Evolutionary conservation across 177 flowering plant genomes (phyloP), one percentile per base, ranked within the genome.

Genomic region (Tripterygium wilfordii): DNA sequence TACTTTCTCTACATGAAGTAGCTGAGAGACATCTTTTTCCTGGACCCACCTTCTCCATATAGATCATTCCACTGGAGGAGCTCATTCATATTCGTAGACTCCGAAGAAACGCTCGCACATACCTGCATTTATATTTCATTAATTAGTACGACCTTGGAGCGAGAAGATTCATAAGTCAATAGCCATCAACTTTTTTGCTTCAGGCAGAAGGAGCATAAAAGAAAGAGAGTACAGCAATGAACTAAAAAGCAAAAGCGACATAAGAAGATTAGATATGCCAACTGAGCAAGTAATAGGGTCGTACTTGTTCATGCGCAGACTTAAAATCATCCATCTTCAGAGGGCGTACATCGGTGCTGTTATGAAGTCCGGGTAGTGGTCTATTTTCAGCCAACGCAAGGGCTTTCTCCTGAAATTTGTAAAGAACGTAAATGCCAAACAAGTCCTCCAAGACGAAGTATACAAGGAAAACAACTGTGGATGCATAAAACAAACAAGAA

Each of bases 291-390:
- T 23, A 16, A 21, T 9, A 32, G 13, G 3, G 13, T 38, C 7
- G 25, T 68, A 87, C 98, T 91, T 91, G 98, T 40, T 91, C 95
- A 55, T 88, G 98, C 14, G 98, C 98, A 57, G 46, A 61, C 67
- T 41, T 85, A 21, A 91, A 72, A 65, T 91, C 98, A 31, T 76
- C 75, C 77, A 77, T 72, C 73, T 63, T 78, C 36, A 88, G 48
- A 36, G 88, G 71, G 12, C 98, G 95, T 32, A 85, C 23, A 36
- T 91, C 90, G 12, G 68, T 39, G 51, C 87, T 75, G 62, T 77
- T 66, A 57, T 73, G 66, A 55, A 80, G 61, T 17, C 73, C 39
- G 38, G 96, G 95, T 30, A 48, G 27, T 1, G 88, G 66, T 56
- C 63, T 73, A 42, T 65, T 76, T 58, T 85, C 90, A 12, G 79